Percentiles rank a stretch among this genome's conserved stretches.
Conservation (phyloP, 768 basidiomycete species). For the Hysterangium stoloniferum region DNA sequence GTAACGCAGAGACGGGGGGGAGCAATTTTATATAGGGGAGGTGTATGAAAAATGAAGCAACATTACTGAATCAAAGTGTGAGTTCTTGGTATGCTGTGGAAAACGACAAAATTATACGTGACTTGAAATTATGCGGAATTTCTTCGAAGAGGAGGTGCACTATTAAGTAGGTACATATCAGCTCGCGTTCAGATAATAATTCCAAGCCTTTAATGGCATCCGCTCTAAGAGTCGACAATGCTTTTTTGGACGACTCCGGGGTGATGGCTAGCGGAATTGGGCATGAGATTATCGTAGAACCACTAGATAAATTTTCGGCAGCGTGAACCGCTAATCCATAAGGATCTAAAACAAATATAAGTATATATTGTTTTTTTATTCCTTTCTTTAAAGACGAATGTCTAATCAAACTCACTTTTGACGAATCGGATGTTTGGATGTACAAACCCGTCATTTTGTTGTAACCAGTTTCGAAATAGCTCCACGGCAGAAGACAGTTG, state of each 20-base stretch:
- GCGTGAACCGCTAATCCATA: conserved; percentile 26
- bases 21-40: conserved; percentile 60
- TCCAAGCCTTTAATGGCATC: conserved; percentile 17
- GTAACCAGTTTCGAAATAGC: conserved; percentile 44
- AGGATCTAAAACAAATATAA: conserved; percentile 1
- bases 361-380: too few species aligned
- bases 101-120: conserved; percentile 1
- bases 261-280: conserved; percentile 64
- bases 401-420: conserved; percentile 32
- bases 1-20: conserved; percentile 46
- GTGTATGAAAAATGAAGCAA: conserved; percentile 31
- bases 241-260: conserved; percentile 35
- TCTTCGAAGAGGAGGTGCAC: conserved; percentile 48
- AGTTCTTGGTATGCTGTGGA: conserved; percentile 5
- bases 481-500: too few species aligned
- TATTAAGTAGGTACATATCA: conserved; percentile 58
- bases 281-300: conserved; percentile 54
- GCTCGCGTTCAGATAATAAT: conserved; percentile 56
- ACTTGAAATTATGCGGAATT: conserved; percentile 14
- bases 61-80: conserved; percentile 10
- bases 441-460: conserved; percentile 40
- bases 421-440: conserved; percentile 37
- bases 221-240: conserved; percentile 31
- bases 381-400: neutral
- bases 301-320: conserved; percentile 34